Base-by-base conservation (phyloP, 1,284 basidiomycete genomes). In the Neotropicomus parvogracilis region DNA sequence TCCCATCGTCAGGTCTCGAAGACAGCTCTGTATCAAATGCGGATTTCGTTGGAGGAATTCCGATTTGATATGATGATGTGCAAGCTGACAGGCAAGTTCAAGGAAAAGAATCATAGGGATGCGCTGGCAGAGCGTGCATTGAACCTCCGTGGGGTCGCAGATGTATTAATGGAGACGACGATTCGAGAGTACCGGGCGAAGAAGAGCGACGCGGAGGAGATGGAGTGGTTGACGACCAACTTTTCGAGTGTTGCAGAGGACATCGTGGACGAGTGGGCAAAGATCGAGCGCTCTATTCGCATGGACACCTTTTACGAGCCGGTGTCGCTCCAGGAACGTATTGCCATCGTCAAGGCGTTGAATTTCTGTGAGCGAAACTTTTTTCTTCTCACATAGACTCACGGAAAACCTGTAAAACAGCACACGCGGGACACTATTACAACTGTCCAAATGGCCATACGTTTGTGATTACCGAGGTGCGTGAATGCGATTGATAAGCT, bases 361-460 rank as follows among this genome's bases (percentile, higher is more conserved):
- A 53, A 57, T 10, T 74, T 74, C 44, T 49, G 73, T 74, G 51
- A 67, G 59, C 12, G 24, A 7, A 4, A 6, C 4, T 10, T n/a
- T 20, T 45, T 7, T 34, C 44, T 13, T 20, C 1, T 6, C 4
- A 33, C n/a, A 40, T 24, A 37, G 16, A n/a, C 40, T 53, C 5
- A 42, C 6, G 21, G 26, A 29, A 7, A n/a, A 17, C 9, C 3
- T 4, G 1, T 11, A 19, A 0, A 11, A 16, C 53, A 75, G 72
- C 60, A 0, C 65, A 70, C 16, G 60, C 65, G 1, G 76, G 75
- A 2, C 77, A 79, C 48, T 77, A 68, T 44, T 74, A 72, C 48
- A 69, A 66, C 47, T 74, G 78, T 59, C 63, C 65, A 6, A 73
- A 77, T 38, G 77, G 79, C 0, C 79, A 81, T 54, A 62, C 64